Evolutionary conservation across 2,329 filamentous ascomycete species (phyloP), one percentile per base, ranked within the genome.

Genomic region (Atkinsonella hypoxylon): DNA sequence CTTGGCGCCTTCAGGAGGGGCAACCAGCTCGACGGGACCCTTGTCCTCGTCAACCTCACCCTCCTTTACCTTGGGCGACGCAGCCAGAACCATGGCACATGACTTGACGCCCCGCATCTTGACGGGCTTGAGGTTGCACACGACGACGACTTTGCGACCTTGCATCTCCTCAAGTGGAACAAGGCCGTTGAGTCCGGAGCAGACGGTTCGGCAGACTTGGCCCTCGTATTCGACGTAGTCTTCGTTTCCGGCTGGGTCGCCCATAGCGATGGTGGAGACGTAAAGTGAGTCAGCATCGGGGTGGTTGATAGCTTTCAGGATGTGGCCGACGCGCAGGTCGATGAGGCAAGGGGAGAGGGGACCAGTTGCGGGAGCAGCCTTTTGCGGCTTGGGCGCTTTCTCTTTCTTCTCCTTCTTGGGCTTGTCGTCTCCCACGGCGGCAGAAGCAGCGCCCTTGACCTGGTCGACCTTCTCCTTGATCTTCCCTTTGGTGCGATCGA

Each of bases 91-190:
- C 93, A 98, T 97, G 62, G 90, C 78, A 58, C 72, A 78, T 3
- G 78, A 82, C 72, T 81, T 81, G 72, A 82, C 77, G 58, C 93
- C 93, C 56, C 93, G 87, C 93, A 98, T 98, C 69, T 94, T 98
- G 67, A 97, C 93, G 47, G 93, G 93, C 78, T 98, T 98, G 59
- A 98, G 80, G 71, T 98, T 98, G 77, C 89, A 95, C 20, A 98
- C 91, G 1, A 93, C 87, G 32, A 98, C 80, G 54, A 98, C 88
- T 73, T 94, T 95, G 67, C 93, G 88, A 63, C 83, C 83, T 69
- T 98, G 93, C 93, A 98, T 96, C 68, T 95, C 89, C 68, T 88
- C 89, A 45, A 98, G 77, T 0, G 93, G 93, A 1, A 98, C 73
- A 31, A 96, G 80, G 8, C 93, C 93, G 68, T 95, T 96, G 57